Evolutionary conservation across 805 yeast species (phyloP).

Genomic region (Barnettozyma californica): DNA sequence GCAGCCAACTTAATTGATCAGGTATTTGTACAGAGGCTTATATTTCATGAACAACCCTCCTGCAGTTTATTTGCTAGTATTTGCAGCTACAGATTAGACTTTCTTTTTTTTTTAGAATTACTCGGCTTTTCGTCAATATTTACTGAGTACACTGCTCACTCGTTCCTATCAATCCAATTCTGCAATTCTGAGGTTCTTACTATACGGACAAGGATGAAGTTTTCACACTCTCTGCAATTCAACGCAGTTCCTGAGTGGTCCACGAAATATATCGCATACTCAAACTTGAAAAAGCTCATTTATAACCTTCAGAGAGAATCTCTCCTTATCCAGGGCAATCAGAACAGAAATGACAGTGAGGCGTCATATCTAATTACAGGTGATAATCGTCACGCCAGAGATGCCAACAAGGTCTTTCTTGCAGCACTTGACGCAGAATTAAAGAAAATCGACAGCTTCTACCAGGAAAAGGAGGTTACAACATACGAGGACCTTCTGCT

Average conservation of each 20-base stretch:
- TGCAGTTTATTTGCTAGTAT: too few species aligned
- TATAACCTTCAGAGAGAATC: constrained; percentile 74
- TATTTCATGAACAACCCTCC: too few species aligned
- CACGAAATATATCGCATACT: constrained; percentile 83
- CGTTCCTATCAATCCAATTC: too few species aligned
- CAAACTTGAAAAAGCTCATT: constrained; percentile 78
- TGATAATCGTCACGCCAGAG: constrained; percentile 29
- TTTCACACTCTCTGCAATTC: constrained; percentile 90
- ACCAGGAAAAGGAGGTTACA: constrained; percentile 56
- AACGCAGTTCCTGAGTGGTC: constrained; percentile 99
- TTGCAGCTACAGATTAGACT: too few species aligned
- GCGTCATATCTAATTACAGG: constrained; percentile 27
- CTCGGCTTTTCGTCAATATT: too few species aligned
- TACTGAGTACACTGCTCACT: too few species aligned
- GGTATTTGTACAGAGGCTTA: too few species aligned
- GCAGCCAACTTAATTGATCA: too few species aligned
- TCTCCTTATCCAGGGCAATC: constrained; percentile 12
- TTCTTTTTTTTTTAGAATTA: too few species aligned
- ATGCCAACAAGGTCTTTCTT: constrained; percentile 54
- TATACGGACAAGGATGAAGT: constrained; percentile 57
- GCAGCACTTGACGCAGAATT: constrained; percentile 76
- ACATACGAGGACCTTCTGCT: constrained; percentile 48
- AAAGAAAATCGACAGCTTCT: constrained; percentile 71
- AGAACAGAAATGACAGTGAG: constrained; percentile 20
- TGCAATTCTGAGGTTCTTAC: neutral